Evolutionary conservation across 179 eudicot species (phyloP).

Genomic region (Drosera spatulata): DNA sequence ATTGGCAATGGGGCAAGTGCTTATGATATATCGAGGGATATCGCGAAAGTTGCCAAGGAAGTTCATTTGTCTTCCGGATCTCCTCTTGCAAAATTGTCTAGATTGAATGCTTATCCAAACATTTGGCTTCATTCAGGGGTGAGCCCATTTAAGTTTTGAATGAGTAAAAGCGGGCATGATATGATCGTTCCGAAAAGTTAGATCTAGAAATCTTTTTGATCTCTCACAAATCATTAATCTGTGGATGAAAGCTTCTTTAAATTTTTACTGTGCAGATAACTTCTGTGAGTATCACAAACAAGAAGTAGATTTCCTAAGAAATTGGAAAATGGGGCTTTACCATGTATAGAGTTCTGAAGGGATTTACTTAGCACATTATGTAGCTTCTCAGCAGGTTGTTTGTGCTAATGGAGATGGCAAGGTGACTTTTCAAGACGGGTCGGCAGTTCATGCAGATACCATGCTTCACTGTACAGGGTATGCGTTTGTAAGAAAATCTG

Average conservation of each 20-base stretch:
- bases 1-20: slow-evolving; percentile 61
- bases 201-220: no score
- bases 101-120: slow-evolving; percentile 16
- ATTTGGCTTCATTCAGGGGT: slow-evolving; percentile 37
- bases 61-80: slow-evolving; percentile 57
- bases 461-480: slow-evolving; percentile 38
- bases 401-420: slow-evolving; percentile 22
- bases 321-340: no score
- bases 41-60: slow-evolving; percentile 42
- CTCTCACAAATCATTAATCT: no score
- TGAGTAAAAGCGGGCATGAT: no score
- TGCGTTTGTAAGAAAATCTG: neutral
- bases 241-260: no score
- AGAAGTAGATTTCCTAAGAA: no score
- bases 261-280: no score
- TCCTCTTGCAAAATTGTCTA: slow-evolving; percentile 13
- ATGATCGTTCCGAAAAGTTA: no score
- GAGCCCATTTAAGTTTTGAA: no score
- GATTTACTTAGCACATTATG: neutral
- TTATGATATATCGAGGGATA: slow-evolving; percentile 44
- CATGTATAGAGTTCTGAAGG: neutral
- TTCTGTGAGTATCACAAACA: no score
- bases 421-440: slow-evolving; percentile 25
- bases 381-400: slow-evolving; percentile 14
- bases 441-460: slow-evolving; percentile 19